Base-by-base conservation (phyloP, 1,284 basidiomycete genomes). In the Anthracocystis walkeri region DNA sequence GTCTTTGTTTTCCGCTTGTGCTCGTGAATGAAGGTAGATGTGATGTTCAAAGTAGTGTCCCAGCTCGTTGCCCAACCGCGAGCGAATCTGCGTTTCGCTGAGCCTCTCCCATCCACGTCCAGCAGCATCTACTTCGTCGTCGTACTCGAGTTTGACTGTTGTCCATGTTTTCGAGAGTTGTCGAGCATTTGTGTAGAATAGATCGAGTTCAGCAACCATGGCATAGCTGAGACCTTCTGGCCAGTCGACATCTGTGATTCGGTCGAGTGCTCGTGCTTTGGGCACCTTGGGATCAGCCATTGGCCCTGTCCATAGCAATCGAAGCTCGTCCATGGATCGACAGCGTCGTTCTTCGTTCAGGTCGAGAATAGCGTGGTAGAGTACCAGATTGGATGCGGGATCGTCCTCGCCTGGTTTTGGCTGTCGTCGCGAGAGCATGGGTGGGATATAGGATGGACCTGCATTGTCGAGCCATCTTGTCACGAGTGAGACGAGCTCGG, bases 221-320 rank as follows among this genome's bases (percentile, higher is more conserved):
- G 58, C 65, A 49, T 73, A 78, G 69, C 62, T 74, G 21, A 80
- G 41, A 4, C 79, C 79, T 35, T 76, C 62, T 10, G 75, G 77
- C 79, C 79, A 80, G 51, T 80, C 79, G 16, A 78, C 68, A 8
- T 77, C 74, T 16, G 54, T 42, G 45, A 80, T 68, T 12, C 79
- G 64, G 18, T 80, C 79, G 12, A 80, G 46, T n/a, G 77, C 77
- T 51, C 73, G 35, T 2, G 60, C 64, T 57, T 77, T 77, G 12
- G 72, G 68, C n/a, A 80, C 77, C n/a, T 71, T 77, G 3, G 54
- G 42, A 53, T 77, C 77, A 14, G 65, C 58, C 77, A 80, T 77
- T 7, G 77, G 66, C 1, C 61, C 65, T 1, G 55, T 61, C 79
- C 79, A 80, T 7, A 80, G 54, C 35, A 68, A 18, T 2, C 65